A percentile compares a stretch with the other conserved stretches of the same genome.
Evolutionary conservation across 2,329 filamentous ascomycete species (phyloP).

Genomic region (Colletotrichum tropicale): DNA sequence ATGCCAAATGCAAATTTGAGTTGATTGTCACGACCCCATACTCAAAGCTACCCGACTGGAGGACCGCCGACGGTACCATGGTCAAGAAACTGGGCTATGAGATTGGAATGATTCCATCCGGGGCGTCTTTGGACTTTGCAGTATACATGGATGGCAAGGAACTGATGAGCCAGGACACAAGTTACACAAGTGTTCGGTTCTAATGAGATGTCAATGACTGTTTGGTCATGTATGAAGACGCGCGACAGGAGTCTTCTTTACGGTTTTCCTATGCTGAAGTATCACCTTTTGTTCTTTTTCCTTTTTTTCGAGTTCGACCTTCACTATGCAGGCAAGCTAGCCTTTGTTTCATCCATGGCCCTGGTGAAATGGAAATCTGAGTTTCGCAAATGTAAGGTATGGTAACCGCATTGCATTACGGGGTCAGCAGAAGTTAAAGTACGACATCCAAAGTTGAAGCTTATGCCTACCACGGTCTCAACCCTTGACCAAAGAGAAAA

Average conservation of each 20-base stretch:
- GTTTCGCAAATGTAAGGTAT: no score
- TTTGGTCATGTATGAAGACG: no score
- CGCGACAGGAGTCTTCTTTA: no score
- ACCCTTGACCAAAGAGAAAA: not conserved
- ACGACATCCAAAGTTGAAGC: not conserved
- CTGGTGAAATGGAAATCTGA: no score
- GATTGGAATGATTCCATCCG: not conserved
- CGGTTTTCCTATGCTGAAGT: no score
- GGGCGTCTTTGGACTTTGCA: not conserved
- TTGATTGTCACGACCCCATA: not conserved
- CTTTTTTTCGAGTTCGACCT: no score
- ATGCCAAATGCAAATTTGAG: not conserved
- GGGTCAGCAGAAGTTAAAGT: no score
- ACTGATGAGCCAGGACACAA: not conserved
- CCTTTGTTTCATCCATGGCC: no score
- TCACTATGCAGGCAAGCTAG: no score
- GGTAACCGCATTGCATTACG: no score
- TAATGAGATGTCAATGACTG: no score
- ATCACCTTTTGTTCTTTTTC: no score
- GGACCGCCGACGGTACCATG: not conserved
- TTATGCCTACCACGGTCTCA: not conserved
- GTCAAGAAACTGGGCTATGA: not conserved
- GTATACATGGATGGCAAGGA: not conserved
- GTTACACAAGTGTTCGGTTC: not conserved
- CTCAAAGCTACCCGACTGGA: not conserved